A percentile compares a stretch with the other conserved stretches of the same genome.
phyloP scores from a whole-genome alignment of 352 stramenopile species.

The Globisporangium acanthophoron region DNA sequence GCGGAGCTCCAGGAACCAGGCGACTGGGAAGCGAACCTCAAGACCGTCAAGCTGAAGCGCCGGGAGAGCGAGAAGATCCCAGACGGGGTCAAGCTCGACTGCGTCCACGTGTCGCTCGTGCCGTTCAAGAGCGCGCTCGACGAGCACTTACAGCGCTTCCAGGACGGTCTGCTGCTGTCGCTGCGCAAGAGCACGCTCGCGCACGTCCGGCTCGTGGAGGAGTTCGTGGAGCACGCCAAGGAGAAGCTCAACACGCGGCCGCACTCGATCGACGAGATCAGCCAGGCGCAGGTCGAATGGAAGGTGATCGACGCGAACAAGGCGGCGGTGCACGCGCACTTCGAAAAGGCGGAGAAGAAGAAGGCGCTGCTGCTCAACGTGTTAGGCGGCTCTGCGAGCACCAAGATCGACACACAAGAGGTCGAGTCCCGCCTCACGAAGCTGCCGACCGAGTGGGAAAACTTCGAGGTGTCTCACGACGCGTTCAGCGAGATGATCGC shows the following conservation, averaged over 20 bases:
- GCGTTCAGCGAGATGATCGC: conserved; percentile 96
- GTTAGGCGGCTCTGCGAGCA: conserved; percentile 21
- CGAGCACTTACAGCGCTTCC: conserved; percentile 81
- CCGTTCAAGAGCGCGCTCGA: conserved; percentile 88
- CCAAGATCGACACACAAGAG: conserved; percentile 69
- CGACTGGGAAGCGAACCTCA: conserved; percentile 91
- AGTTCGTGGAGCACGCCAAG: conserved; percentile 87
- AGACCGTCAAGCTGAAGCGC: conserved; percentile 80
- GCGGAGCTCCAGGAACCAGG: conserved; percentile 47
- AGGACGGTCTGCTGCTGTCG: conserved; percentile 80
- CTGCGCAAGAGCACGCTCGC: conserved; percentile 74
- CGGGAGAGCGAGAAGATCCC: conserved; percentile 92
- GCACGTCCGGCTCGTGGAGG: conserved; percentile 84
- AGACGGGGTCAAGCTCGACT: conserved; percentile 90
- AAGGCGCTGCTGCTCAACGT: conserved; percentile 73
- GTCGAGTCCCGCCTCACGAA: conserved; percentile 67
- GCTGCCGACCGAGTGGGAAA: conserved; percentile 87
- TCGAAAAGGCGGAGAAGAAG: conserved; percentile 78
- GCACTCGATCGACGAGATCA: conserved; percentile 92
- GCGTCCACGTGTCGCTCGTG: conserved; percentile 80
- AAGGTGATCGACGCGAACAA: conserved; percentile 82
- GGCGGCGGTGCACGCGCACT: conserved; percentile 45
- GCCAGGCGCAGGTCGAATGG: conserved; percentile 86
- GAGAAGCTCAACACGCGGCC: conserved; percentile 85
- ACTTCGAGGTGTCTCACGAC: conserved; percentile 92